phyloP scores from a whole-genome alignment of 805 yeast species.

The Pichia membranifaciens region DNA sequence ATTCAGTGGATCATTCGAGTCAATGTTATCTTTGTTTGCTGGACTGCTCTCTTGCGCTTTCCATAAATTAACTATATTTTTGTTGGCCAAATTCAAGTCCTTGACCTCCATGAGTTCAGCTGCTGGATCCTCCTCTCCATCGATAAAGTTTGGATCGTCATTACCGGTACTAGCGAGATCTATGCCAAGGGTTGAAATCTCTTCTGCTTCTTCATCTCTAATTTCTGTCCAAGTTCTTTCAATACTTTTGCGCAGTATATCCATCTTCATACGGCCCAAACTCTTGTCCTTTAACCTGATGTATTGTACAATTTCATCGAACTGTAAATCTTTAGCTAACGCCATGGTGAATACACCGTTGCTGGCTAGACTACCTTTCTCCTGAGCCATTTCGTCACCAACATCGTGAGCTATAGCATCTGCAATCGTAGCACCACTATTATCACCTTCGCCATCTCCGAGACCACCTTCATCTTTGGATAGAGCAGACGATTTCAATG shows the following conservation, averaged over 20 bases:
- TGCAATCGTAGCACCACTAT: neutral
- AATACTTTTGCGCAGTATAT: conserved; percentile 55
- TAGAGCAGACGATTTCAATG: conserved; percentile 22
- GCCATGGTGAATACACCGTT: conserved; percentile 33
- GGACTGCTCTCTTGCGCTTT: conserved; percentile 22
- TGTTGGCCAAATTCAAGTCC: conserved; percentile 68
- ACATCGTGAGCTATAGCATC: neutral
- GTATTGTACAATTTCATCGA: conserved; percentile 47
- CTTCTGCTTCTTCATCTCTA: conserved; percentile 56
- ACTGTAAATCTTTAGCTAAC: conserved; percentile 53
- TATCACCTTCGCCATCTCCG: neutral
- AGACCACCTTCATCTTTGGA: neutral
- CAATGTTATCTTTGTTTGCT: conserved; percentile 14
- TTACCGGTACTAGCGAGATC: conserved; percentile 16
- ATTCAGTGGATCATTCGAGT: conserved; percentile 28
- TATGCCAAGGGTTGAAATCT: conserved; percentile 36
- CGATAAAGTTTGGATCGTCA: conserved; percentile 6
- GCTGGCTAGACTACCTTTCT: neutral
- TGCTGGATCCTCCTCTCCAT: conserved; percentile 29
- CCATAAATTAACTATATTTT: conserved; percentile 73
- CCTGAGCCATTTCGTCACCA: neutral
- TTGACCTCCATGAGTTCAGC: conserved; percentile 56
- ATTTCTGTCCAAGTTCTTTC: conserved; percentile 52
- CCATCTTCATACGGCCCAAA: conserved; percentile 63
- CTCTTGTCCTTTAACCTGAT: conserved; percentile 63